Base-by-base conservation (phyloP, 116 monocot species). In the Iris pallida region DNA sequence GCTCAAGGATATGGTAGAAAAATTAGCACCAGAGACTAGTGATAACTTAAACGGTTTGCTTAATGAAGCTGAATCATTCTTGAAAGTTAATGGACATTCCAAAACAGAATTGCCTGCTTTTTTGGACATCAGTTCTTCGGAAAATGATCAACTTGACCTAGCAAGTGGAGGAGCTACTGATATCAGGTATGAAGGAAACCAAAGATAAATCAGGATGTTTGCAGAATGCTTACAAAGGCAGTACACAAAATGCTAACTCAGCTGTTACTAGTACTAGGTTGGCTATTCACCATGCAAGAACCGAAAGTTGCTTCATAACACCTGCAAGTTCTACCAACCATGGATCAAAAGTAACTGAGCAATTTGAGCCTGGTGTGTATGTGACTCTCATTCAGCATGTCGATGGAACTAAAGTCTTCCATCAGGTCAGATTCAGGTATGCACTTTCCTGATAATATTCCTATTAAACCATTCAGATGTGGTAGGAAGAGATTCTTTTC, bases 1-100 rank as follows among this genome's bases (percentile, higher is more conserved):
- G 93, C 73, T 93, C 16, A 93, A 78, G 54, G 84, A 82, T 53
- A 61, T 85, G 20, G 74, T 59, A 64, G 76, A 76, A 45, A 89
- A 76, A 61, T 18, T 80, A 12, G 76, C 89, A 45, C 49, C 68
- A 45, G 86, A 82, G 8, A 47, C 76, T 11, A 44, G 60, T 14
- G 66, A 76, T 9, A 85, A 59, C 68, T 64, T 93, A 70, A 76
- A 55, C 47, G 59, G 48, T 0, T 57, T 89, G 57, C 73, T 76
- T 71, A 55, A 15, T 52, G 73, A 82, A 65, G 65, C 76, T 64
- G 84, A 89, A 55, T 48, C 68, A 15, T 75, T 83, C 20, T 47
- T 87, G 47, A 79, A 48, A 44, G 68, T 44, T 52, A 68, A 55
- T 42, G 64, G 41, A 63, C 73, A 19, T 5, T 18, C 7, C 3